Base-by-base conservation (phyloP, 345 rosid genomes). In the Balakata baccata region DNA sequence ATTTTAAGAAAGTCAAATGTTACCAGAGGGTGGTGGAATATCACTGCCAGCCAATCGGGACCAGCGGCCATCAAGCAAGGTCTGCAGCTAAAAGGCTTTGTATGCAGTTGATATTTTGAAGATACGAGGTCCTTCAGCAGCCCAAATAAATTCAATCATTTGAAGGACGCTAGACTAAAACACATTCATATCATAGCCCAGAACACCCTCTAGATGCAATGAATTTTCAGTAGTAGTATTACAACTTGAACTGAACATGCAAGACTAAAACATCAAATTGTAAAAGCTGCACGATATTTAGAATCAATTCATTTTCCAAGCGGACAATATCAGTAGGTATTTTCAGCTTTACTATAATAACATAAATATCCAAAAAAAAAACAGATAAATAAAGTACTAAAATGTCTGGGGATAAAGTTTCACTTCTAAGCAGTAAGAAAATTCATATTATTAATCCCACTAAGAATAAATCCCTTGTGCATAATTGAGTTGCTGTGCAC, bases 81-180 rank as follows among this genome's bases (percentile, higher is more conserved):
- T 61, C 68, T 58, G 73, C 70, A 62, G 75, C 79, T 29, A 68
- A 53, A 23, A 75, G 71, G 75, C 81, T 63, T 63, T 43, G 72
- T 20, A 41, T 57, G 43, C 67, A 29, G 34, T 18, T 54, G 51
- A 54, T 9, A 57, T 25, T 56, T 34, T 64, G 58, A 64, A 47
- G 67, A 54, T 29, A 56, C 51, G 67, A 77, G 76, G 71, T 51
- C 71, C 37, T 71, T 77, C 49, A 51, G 69, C 69, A 77, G 56
- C 56, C 65, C 65, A 62, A 54, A 60, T 52, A 73, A 22, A 71
- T 49, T 74, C 69, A 52, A 47, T 47, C 37, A 62, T 52, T 72
- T 65, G 12, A 46, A 13, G 70, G 41, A 10, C 39, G n/a, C 64
- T 39, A 71, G 54, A 47, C 54, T 50, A 22, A 7, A 47, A 8